These are phyloP conservation scores for Striga hermonthica DNA, from an alignment of 305 asterid genomes.

Conservation along the genomic window DNA sequence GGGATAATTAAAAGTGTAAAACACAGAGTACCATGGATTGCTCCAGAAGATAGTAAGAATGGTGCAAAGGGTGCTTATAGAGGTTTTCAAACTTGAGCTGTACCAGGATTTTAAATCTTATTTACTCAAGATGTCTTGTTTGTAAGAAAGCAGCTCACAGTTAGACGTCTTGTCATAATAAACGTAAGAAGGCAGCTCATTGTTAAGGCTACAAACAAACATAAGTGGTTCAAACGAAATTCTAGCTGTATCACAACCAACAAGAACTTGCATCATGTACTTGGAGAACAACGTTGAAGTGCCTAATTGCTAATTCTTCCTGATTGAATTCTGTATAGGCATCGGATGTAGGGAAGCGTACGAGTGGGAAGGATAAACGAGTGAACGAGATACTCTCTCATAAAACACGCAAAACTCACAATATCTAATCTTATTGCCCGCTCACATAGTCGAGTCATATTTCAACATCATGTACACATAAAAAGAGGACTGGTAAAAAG, in stretches of 20 bases:
- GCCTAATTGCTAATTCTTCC: slow-evolving; percentile 21
- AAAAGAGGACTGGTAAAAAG: background rate
- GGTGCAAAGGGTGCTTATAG: background rate
- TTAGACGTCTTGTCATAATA: background rate
- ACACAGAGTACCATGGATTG: background rate
- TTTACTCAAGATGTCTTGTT: background rate
- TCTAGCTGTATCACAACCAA: background rate
- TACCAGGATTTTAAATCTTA: background rate
- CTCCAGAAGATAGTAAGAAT: background rate
- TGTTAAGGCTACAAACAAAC: slow-evolving; percentile 1
- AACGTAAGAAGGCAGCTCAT: slow-evolving; percentile 4
- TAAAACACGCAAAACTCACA: no score
- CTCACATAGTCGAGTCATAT: background rate
- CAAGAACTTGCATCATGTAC: slow-evolving; percentile 6
- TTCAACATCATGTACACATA: background rate
- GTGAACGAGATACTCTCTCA: no score
- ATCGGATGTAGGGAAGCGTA: background rate
- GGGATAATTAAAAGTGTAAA: background rate
- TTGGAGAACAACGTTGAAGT: slow-evolving; percentile 3
- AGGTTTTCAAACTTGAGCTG: background rate
- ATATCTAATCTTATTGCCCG: no score
- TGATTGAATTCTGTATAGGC: slow-evolving; percentile 1
- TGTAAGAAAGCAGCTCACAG: slow-evolving; percentile 1
- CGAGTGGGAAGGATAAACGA: no score
- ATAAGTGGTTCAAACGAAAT: slow-evolving; percentile 5